Evolutionary conservation across 176 grass and related monocot species (phyloP).

Genomic region (Hordeum vulgare): DNA sequence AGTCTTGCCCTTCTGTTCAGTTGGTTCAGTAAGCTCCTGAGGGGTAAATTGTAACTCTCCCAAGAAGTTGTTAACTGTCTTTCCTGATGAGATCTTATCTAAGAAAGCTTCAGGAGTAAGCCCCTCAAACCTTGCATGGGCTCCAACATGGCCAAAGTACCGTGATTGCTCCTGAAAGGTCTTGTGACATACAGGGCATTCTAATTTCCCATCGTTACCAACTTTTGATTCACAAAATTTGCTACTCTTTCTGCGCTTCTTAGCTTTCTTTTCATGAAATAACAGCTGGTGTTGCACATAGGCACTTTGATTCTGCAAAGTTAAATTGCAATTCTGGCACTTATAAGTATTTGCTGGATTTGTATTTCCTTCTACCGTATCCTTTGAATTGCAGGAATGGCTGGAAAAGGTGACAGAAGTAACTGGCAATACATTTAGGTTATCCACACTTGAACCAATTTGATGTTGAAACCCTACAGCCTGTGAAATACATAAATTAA

Average conservation of each 20-base stretch:
- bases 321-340: slow-evolving; percentile 55
- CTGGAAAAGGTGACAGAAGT: slow-evolving; percentile 20
- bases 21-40: slow-evolving; percentile 22
- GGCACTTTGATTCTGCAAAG: slow-evolving; percentile 43
- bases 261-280: slow-evolving; percentile 50
- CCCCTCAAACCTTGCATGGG: slow-evolving; percentile 70
- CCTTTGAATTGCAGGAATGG: slow-evolving; percentile 17
- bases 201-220: slow-evolving; percentile 75
- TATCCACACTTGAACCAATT: slow-evolving; percentile 26
- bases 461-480: slow-evolving; percentile 36
- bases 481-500: slow-evolving; percentile 33
- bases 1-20: slow-evolving; percentile 15
- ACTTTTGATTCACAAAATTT: slow-evolving; percentile 44
- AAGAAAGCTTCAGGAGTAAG: slow-evolving; percentile 49
- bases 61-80: slow-evolving; percentile 17
- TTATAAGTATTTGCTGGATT: slow-evolving; percentile 15
- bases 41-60: slow-evolving; percentile 22
- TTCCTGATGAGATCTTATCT: slow-evolving; percentile 22
- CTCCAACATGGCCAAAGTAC: slow-evolving; percentile 64
- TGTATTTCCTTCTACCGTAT: slow-evolving; percentile 16
- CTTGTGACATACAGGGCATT: slow-evolving; percentile 75
- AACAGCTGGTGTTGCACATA: slow-evolving; percentile 55
- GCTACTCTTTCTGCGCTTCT: slow-evolving; percentile 46
- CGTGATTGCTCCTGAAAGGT: slow-evolving; percentile 59
- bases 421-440: slow-evolving; percentile 16